phyloP scores from a whole-genome alignment of 192 early-diverging fungal species.

The Chytriomyces confervae region DNA sequence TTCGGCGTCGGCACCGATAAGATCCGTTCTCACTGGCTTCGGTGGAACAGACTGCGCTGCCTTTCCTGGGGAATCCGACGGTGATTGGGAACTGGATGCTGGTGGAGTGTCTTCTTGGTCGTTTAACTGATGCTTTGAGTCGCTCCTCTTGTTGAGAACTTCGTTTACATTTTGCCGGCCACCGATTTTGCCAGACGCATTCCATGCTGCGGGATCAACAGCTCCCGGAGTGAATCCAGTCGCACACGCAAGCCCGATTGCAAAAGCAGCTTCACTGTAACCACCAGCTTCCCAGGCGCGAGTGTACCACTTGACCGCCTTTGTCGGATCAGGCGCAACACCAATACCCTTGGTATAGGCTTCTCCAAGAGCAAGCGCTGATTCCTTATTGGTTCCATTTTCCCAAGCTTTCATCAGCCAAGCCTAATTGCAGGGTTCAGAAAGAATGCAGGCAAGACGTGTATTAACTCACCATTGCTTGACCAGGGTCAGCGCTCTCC shows the following conservation, averaged over 20 bases:
- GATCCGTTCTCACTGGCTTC: slow-evolving; percentile 5
- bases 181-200: neutral
- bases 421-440: slow-evolving; percentile 2
- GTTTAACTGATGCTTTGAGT: slow-evolving; percentile 2
- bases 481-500: slow-evolving; percentile 33
- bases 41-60: neutral
- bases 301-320: slow-evolving; percentile 45
- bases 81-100: neutral
- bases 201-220: slow-evolving; percentile 33
- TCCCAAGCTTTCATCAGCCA: slow-evolving; percentile 44
- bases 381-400: slow-evolving; percentile 33
- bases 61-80: slow-evolving; percentile 2
- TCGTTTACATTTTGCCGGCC: slow-evolving; percentile 26
- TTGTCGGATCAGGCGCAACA: slow-evolving; percentile 34
- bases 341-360: slow-evolving; percentile 39
- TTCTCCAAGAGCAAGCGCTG: slow-evolving; percentile 39
- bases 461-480: slow-evolving; percentile 19
- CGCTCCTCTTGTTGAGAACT: slow-evolving; percentile 21
- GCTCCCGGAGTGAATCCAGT: slow-evolving; percentile 43
- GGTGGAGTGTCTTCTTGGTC: neutral
- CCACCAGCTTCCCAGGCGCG: slow-evolving; percentile 39
- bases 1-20: slow-evolving; percentile 8
- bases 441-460: neutral
- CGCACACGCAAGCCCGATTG: slow-evolving; percentile 33
- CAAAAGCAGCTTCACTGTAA: slow-evolving; percentile 39